Evolutionary conservation across 2,329 filamentous ascomycete species (phyloP), one percentile per base, ranked within the genome.

Genomic region (Fusarium staphyleae): DNA sequence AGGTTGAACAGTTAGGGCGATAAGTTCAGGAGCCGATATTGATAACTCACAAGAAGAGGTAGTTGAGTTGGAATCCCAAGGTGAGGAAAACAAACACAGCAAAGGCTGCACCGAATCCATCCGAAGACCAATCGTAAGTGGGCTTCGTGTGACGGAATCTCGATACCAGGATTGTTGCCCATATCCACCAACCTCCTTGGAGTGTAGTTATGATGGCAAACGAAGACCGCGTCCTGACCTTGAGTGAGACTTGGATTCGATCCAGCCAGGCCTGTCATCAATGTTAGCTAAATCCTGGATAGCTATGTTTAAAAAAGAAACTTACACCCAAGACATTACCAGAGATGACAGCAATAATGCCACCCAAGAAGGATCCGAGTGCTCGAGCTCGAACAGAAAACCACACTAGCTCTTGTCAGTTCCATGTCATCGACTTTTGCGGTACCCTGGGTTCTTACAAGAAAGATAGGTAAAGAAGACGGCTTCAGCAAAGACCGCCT

Each of bases 101-200:
- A 62, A 91, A 91, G 0, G 80, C 85, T 32, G 78, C 77, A 1
- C 87, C 87, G 48, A 91, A 91, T 0, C 85, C 87, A 0, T 74
- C 57, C 56, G 80, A 80, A 0, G 68, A 65, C 89, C 88, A 91
- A 69, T 91, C 89, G 61, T 84, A 87, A 0, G 78, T 81, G 0
- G 87, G 87, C 14, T 77, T 73, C 0, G 80, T 82, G 10, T 74
- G 70, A 13, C 77, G 77, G 69, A 85, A 91, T 24, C 82, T 75
- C 0, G 86, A 86, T 0, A 85, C 85, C 3, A 88, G 71, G 2
- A 91, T 72, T 0, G 87, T 88, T 0, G 81, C 83, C 88, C 88
- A 91, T 3, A 84, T 76, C 88, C 88, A 91, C 82, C 86, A 90
- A 0, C 77, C 86, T 0, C 87, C 87, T 63, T 89, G 87, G 0